Evolutionary conservation across 805 yeast species (phyloP), one percentile per base, ranked within the genome.

Genomic region (Cyberlindnera lachancei): DNA sequence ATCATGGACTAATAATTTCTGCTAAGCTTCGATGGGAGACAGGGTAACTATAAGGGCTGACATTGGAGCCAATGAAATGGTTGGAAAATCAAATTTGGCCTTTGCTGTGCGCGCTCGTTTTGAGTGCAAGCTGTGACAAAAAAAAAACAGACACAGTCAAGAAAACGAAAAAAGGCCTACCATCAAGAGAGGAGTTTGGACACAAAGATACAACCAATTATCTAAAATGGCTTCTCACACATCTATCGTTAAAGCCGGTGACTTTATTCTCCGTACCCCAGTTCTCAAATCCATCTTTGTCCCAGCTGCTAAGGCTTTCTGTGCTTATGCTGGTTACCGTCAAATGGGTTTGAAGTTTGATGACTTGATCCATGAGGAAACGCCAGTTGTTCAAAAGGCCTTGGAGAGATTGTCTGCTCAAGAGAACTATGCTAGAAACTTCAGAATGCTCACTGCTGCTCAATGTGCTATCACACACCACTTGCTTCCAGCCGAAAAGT

Each of bases 341-440:
- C 75, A 87, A 61, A 63, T 92, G 67, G 98, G 98, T 34, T 73
- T 92, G 52, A 85, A 81, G 64, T 77, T 81, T 55, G 92, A 90
- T 58, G 98, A 92, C 62, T 64, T 90, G 53, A 59, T 90, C 44
- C 63, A 71, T 45, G 98, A 92, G 66, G 98, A 92, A 68, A 80
- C 68, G 58, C 88, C 88, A 52, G 65, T 75, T 34, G 73, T 81
- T 65, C 90, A 86, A 68, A 85, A 76, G 56, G 97, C 96, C 35
- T 66, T 92, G 41, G 62, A 73, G 43, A 85, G 98, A 73, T 68
- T 92, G 53, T 94, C 96, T 46, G 73, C 74, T 31, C 76, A 75
- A 34, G 95, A 81, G 59, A 64, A 76, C 27, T 92, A 90, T 63
- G 86, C 94, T 44, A 85, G 98, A 70, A 81, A 80, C 57, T 92